phyloP scores from a whole-genome alignment of 805 yeast genomes.

The Sugiyamaella chiloensis region DNA sequence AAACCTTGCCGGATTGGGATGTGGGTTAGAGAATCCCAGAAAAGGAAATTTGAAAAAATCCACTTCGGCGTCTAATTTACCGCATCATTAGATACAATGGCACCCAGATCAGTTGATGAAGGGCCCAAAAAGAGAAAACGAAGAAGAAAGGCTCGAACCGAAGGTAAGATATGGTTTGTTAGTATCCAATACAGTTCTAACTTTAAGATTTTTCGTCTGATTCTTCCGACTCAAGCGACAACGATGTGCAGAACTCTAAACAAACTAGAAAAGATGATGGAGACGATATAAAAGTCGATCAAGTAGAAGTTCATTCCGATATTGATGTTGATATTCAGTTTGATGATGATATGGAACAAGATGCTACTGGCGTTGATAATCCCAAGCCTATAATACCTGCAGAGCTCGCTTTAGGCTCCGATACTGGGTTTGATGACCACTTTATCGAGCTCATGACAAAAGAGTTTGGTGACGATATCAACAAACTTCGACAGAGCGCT shows the following conservation, averaged over 20 bases:
- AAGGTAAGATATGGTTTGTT: slow-evolving; percentile 18
- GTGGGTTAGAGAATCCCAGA: no score
- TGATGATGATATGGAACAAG: not conserved
- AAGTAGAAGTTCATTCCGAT: slow-evolving; percentile 5
- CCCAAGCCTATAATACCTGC: slow-evolving; percentile 11
- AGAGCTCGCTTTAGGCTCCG: slow-evolving; percentile 4
- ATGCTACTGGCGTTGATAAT: not conserved
- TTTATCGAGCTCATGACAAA: slow-evolving; percentile 45
- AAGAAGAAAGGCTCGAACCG: slow-evolving; percentile 29
- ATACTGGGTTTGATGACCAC: slow-evolving; percentile 31
- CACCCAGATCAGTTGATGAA: slow-evolving; percentile 11
- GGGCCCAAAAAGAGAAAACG: slow-evolving; percentile 18
- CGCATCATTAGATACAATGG: slow-evolving; percentile 2
- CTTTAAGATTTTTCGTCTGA: slow-evolving; percentile 23
- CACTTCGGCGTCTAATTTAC: no score
- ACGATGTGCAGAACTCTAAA: slow-evolving; percentile 1
- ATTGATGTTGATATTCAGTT: not conserved
- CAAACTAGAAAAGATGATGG: not conserved
- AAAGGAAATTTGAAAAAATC: no score
- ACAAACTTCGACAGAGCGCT: slow-evolving; percentile 41
- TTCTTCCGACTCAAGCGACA: slow-evolving; percentile 17
- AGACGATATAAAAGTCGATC: not conserved
- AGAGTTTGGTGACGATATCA: slow-evolving; percentile 45
- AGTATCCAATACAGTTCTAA: not conserved
- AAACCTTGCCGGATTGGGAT: no score